Evolutionary conservation across 768 basidiomycete species (phyloP).

Genomic region (Lactarius trivialis): DNA sequence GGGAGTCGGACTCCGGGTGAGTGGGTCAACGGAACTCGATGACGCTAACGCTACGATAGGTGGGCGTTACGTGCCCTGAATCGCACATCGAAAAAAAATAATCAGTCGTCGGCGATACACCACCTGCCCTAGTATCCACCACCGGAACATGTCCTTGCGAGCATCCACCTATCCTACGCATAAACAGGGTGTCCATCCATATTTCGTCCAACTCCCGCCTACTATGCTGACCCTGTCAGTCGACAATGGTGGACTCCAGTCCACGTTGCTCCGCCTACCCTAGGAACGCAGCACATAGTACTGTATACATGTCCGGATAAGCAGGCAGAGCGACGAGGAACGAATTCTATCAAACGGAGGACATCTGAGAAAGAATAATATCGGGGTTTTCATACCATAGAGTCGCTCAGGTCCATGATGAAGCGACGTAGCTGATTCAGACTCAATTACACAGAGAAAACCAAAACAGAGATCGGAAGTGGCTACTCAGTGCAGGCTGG

Average conservation of each 20-base stretch:
- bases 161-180: constrained; percentile 38
- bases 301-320: constrained; percentile 51
- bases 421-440: too few species aligned
- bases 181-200: constrained; percentile 27
- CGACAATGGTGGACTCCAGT: constrained; percentile 29
- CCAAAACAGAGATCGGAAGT: not conserved
- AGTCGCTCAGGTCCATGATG: not conserved
- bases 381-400: constrained; percentile 36
- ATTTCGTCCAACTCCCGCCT: constrained; percentile 24
- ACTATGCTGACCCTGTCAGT: constrained; percentile 37
- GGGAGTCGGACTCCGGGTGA: not conserved
- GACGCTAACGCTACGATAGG: not conserved
- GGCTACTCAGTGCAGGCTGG: constrained; percentile 10
- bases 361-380: constrained; percentile 63
- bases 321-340: constrained; percentile 47
- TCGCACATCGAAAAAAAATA: not conserved
- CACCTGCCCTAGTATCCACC: constrained; percentile 42
- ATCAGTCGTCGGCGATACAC: constrained; percentile 1
- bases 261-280: constrained; percentile 35
- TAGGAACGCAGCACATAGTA: constrained; percentile 50
- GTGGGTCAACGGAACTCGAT: not conserved
- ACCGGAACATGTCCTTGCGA: constrained; percentile 54
- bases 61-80: constrained; percentile 1
- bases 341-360: constrained; percentile 59
- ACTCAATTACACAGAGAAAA: not conserved